These are phyloP conservation scores for Fraxinus anomala DNA, from an alignment of 257 asterid genomes.

Conservation along the genomic window DNA sequence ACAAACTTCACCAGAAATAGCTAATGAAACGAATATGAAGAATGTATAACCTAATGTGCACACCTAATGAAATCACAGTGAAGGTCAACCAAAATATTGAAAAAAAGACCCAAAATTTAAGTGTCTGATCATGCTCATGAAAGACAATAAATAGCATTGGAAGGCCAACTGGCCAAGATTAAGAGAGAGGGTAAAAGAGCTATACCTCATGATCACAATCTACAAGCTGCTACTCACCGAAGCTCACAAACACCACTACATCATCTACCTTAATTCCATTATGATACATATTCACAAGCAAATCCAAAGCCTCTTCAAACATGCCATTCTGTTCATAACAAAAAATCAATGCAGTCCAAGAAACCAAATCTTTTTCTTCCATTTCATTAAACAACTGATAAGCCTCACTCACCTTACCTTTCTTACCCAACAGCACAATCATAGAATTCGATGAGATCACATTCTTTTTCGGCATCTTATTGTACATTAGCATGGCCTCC, in stretches of 20 bases:
- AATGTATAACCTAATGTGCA: too few species aligned
- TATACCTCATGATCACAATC: too few species aligned
- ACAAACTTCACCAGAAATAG: too few species aligned
- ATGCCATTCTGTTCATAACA: conserved; percentile 76
- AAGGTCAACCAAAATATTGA: too few species aligned
- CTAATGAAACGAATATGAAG: too few species aligned
- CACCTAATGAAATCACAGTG: too few species aligned
- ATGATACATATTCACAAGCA: conserved; percentile 52
- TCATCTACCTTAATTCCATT: conserved; percentile 58
- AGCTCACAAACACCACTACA: conserved; percentile 37
- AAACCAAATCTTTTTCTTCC: conserved; percentile 64
- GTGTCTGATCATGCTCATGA: too few species aligned
- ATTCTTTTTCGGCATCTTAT: conserved; percentile 65
- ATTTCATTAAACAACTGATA: conserved; percentile 49
- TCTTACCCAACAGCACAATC: conserved; percentile 73
- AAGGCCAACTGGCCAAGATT: too few species aligned
- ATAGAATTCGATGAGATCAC: conserved; percentile 70
- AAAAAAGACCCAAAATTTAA: too few species aligned
- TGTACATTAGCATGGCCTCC: conserved; percentile 57
- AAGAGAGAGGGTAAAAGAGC: too few species aligned
- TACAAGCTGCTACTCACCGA: too few species aligned
- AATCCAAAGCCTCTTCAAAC: conserved; percentile 60
- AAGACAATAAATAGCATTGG: too few species aligned
- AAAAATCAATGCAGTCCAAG: conserved; percentile 87
- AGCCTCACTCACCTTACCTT: conserved; percentile 66